phyloP scores from a whole-genome alignment of 352 stramenopile genomes.

The Phytopythium mirpurense region DNA sequence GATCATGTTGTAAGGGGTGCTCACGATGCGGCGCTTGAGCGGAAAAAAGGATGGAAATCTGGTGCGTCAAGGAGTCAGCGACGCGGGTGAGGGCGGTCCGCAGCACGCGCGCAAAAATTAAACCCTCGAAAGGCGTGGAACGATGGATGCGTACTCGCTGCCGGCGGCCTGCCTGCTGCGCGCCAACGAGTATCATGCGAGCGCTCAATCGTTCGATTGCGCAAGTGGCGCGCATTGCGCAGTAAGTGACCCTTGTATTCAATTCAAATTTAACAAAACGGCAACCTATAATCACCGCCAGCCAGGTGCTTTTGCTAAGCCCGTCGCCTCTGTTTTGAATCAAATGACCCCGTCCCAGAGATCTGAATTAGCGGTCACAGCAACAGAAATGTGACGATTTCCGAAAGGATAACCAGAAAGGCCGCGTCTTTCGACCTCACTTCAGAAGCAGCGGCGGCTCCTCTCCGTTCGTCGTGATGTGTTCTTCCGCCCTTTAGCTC shows the following conservation, averaged over 20 bases:
- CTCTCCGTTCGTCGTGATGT: background rate
- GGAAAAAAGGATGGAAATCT: slow-evolving; percentile 6
- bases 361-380: background rate
- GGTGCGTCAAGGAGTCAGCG: slow-evolving; percentile 2
- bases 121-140: background rate
- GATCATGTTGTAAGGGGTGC: slow-evolving; percentile 4
- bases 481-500: background rate
- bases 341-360: background rate
- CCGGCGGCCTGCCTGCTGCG: background rate
- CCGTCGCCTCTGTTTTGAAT: no score
- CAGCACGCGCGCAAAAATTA: background rate
- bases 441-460: background rate
- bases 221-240: background rate
- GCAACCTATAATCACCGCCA: background rate
- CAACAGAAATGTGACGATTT: background rate
- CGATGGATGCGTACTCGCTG: background rate
- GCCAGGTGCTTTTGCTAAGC: background rate
- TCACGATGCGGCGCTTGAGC: background rate
- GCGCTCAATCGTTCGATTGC: background rate
- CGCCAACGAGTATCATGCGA: background rate
- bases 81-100: background rate
- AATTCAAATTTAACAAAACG: no score
- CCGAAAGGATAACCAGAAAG: background rate
- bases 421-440: background rate
- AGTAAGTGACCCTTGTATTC: background rate